Percentiles rank a stretch among this genome's conserved stretches.
phyloP scores from a whole-genome alignment of 306 rosid species.

The Cercis canadensis region DNA sequence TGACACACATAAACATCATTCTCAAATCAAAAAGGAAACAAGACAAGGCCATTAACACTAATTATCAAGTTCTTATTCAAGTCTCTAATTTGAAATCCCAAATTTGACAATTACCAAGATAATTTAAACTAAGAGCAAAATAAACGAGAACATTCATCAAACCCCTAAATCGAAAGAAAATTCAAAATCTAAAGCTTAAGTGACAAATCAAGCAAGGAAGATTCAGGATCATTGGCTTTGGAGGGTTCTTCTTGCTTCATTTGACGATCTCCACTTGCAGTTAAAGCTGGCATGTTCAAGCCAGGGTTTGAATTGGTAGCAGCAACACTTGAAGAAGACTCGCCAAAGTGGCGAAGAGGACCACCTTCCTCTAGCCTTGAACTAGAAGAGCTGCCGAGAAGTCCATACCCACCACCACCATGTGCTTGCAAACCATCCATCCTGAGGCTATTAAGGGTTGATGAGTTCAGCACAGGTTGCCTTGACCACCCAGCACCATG shows the following conservation, averaged over 20 bases:
- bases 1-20: no score
- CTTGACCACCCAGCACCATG: conserved; percentile 26
- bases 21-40: no score
- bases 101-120: not conserved
- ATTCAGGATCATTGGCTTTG: not conserved
- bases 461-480: conserved; percentile 3
- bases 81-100: not conserved
- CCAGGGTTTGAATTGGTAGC: not conserved
- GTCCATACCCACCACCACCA: conserved; percentile 22
- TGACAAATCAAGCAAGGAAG: conserved; percentile 53
- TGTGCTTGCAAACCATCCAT: conserved; percentile 30
- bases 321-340: conserved; percentile 10
- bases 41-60: no score
- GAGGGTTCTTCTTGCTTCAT: conserved; percentile 14
- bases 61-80: not conserved
- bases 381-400: not conserved
- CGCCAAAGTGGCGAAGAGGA: conserved; percentile 1
- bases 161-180: not conserved
- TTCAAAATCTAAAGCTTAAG: conserved; percentile 50
- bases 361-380: conserved; percentile 18
- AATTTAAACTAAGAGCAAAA: not conserved
- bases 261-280: not conserved
- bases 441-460: conserved; percentile 31
- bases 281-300: not conserved
- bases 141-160: not conserved